These are phyloP conservation scores for Musa balbisiana DNA, from an alignment of 202 grass and related monocot species.

Conservation along the genomic window DNA sequence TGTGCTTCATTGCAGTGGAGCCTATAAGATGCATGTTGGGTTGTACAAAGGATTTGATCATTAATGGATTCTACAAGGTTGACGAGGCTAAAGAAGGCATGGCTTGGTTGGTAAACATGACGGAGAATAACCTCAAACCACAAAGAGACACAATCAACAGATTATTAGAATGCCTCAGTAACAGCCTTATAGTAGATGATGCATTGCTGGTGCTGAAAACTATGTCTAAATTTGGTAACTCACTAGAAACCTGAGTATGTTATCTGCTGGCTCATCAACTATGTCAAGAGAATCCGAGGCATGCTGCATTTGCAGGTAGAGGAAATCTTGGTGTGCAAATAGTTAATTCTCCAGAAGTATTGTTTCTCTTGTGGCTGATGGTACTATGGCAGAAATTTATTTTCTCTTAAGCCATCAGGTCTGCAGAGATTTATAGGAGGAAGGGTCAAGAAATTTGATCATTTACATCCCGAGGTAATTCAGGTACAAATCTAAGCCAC, in stretches of 20 bases:
- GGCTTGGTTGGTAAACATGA: constrained; percentile 55
- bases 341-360: neutral
- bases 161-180: constrained; percentile 40
- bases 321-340: constrained; percentile 39
- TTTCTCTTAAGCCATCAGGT: no score
- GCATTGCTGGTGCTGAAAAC: constrained; percentile 49
- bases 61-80: constrained; percentile 53
- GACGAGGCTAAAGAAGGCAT: constrained; percentile 52
- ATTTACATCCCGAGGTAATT: no score
- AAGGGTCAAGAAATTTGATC: no score
- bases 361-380: no score
- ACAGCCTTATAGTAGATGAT: constrained; percentile 39
- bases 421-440: no score
- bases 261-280: constrained; percentile 48
- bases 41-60: constrained; percentile 51
- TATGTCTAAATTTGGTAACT: constrained; percentile 61
- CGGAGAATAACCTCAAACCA: constrained; percentile 65
- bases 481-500: no score
- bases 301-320: constrained; percentile 26
- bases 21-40: constrained; percentile 55
- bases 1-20: constrained; percentile 40
- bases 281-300: constrained; percentile 31
- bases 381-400: no score
- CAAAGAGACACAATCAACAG: constrained; percentile 34
- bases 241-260: constrained; percentile 31